Evolutionary conservation across 257 asterid species (phyloP).

Genomic region (Gentiana straminea): DNA sequence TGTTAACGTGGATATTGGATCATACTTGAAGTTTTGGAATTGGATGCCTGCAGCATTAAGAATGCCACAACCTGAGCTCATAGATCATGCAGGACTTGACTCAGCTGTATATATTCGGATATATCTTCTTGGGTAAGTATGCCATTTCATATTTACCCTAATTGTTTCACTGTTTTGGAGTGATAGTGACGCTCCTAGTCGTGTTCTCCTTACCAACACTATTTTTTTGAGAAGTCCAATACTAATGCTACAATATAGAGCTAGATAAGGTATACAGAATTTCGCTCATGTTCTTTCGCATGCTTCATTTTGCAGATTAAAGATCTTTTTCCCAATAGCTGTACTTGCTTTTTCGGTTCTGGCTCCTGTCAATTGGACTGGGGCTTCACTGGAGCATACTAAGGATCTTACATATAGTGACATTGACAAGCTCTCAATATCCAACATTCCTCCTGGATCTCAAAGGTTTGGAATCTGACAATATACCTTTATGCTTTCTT

Average conservation of each 20-base stretch:
- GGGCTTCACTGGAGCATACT: conserved; percentile 33
- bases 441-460: conserved; percentile 74
- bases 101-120: conserved; percentile 72
- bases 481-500: no score
- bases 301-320: conserved; percentile 48
- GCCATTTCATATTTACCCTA: neutral
- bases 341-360: conserved; percentile 56
- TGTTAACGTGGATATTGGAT: conserved; percentile 38
- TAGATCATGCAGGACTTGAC: conserved; percentile 89
- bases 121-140: conserved; percentile 78
- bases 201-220: no score
- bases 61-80: conserved; percentile 82
- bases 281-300: neutral
- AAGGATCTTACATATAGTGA: conserved; percentile 57
- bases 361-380: conserved; percentile 88
- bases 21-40: conserved; percentile 56
- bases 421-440: conserved; percentile 84
- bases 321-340: conserved; percentile 69
- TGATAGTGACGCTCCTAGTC: no score
- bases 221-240: neutral
- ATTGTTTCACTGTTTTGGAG: neutral
- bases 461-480: conserved; percentile 30
- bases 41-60: conserved; percentile 89
- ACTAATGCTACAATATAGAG: conserved; percentile 3
- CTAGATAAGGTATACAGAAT: neutral